These are phyloP conservation scores for Blastocladiella emersonii DNA, from an alignment of 371 early-diverging fungal genomes.

Conservation along the genomic window DNA sequence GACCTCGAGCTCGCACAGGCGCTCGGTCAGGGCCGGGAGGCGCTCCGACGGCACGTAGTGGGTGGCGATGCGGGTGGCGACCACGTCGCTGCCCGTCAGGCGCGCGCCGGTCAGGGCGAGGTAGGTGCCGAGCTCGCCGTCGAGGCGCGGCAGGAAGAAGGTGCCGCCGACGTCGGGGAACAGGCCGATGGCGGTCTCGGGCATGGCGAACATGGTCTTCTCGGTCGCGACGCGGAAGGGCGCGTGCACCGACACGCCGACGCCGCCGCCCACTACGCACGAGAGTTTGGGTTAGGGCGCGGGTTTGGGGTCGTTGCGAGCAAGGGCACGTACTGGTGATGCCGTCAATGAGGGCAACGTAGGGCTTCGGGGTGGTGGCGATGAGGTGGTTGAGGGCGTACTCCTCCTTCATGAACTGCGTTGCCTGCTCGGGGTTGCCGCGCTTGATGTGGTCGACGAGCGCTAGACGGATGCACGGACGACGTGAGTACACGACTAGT, in stretches of 20 bases:
- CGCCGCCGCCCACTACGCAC: conserved; percentile 97
- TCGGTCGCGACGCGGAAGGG: conserved; percentile 93
- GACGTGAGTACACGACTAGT: conserved; percentile 8
- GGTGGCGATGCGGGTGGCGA: conserved; percentile 86
- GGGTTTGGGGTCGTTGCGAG: too few relatives aligned
- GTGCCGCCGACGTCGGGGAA: conserved; percentile 90
- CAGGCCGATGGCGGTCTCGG: conserved; percentile 81
- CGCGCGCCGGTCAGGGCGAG: conserved; percentile 78
- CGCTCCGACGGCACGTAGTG: conserved; percentile 86
- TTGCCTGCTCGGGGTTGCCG: conserved; percentile 40
- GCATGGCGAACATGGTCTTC: conserved; percentile 81
- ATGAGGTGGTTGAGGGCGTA: conserved; percentile 79
- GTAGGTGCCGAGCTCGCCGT: conserved; percentile 83
- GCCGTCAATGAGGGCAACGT: conserved; percentile 79
- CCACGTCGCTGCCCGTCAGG: conserved; percentile 71
- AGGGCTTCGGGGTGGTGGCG: conserved; percentile 70
- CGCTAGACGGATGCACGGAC: conserved; percentile 8
- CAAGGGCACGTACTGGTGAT: conserved; percentile 57
- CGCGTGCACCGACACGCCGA: conserved; percentile 86
- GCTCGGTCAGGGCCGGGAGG: conserved; percentile 59
- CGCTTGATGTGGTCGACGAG: neutral
- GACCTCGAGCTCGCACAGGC: conserved; percentile 66
- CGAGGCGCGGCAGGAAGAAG: conserved; percentile 81
- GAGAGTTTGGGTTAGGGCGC: conserved; percentile 6
- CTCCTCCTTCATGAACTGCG: conserved; percentile 80